Evolutionary conservation across 129 eudicot species (phyloP), one percentile per base, ranked within the genome.

Genomic region (Smallanthus sonchifolius): DNA sequence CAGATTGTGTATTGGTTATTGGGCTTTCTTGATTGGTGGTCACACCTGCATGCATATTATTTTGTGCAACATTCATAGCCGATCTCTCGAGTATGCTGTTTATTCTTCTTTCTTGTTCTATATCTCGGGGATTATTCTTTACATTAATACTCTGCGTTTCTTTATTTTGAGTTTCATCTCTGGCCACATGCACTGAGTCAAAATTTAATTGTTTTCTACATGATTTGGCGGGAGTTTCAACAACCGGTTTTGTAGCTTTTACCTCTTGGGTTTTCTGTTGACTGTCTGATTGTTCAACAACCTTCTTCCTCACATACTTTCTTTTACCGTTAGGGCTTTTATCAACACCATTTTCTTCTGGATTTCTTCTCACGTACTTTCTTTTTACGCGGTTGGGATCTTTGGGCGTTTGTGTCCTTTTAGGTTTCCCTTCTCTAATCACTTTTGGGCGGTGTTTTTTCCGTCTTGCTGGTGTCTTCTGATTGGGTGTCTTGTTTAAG

Each of bases 391-490:
- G 73, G 73, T 65, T 75, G 15, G 87, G 91, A 42, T 88, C 76
- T 56, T 75, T 77, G 11, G 91, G 85, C 49, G 84, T 88, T 44
- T 78, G 82, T 2, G 86, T 77, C 72, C 61, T 81, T 84, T 79
- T 95, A 20, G 94, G 86, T 55, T 91, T 95, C 60, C 85, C 88
- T 80, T 95, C 99, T 13, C 51, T 74, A 7, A 95, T 72, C n/a
- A 95, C 99, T 67, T 95, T 95, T 0, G 97, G 97, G 48, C 96
- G 78, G 72, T 86, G 93, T 72, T 91, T 95, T 69, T 79, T 91
- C 32, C 68, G 54, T 80, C 93, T 87, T 75, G 75, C 85, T 2
- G 92, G 87, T n/a, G 94, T 77, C 76, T 87, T 91, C 55, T 74
- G 87, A 45, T 78, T 79, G 17, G 97, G 97, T 35, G 99, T 91